Base-by-base conservation (phyloP, 495 filamentous ascomycete species). In the Neurospora africana region DNA sequence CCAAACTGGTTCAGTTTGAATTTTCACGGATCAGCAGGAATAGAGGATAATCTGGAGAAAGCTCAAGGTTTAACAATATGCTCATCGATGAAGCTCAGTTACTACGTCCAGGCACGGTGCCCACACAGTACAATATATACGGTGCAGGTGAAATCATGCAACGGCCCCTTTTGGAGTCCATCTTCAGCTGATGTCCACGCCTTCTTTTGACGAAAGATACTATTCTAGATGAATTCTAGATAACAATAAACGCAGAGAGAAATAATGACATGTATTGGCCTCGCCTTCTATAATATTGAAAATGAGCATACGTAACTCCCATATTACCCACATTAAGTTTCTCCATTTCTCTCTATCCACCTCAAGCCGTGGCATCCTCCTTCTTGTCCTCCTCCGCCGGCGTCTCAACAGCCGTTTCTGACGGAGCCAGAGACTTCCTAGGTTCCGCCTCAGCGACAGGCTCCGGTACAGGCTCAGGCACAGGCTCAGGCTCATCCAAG, bases 401-500 rank as follows among this genome's bases (percentile, higher is more conserved):
- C 5, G 21, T 30, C 33, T 53, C 68, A 53, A 17, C 53, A 33
- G 4, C 47, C 13, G 9, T 15, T n/a, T 35, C 58, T 7, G 27
- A 41, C 37, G 19, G n/a, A 30, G 70, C 47, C 5, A 39, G 30
- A 15, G 67, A 61, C 15, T 36, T n/a, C 0, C 47, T 40, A 23
- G 73, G 65, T 37, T 71, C 72, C 35, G 71, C 17, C 69, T 75
- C 68, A 33, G 27, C 0, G 30, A 65, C 27, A 65, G 27, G 53
- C 53, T 61, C 53, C 15, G 53, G 27, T 15, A 8, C 23, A 30
- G 53, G 27, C 68, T 76, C 74, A 36, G 36, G 33, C 33, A 2
- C 33, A 4, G 68, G 72, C 69, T 70, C 73, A 37, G 74, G 72
- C 36, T 77, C 83, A 71, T 87, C 86, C 44, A 86, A 75, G 21